Conservation (phyloP, 306 rosid species). For the Castanea sativa region DNA sequence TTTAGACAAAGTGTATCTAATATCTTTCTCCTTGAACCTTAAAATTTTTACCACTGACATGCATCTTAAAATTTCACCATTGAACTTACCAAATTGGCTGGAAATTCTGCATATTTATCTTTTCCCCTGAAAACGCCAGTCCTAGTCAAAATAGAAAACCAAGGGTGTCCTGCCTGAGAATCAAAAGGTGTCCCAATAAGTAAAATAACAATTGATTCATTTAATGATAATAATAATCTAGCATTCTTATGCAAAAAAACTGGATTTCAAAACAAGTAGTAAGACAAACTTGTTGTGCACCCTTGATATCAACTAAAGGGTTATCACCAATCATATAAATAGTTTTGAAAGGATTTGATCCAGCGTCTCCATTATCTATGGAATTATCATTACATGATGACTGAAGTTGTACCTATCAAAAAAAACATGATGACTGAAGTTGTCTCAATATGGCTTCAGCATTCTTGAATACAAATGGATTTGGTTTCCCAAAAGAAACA, state of each 20-base stretch:
- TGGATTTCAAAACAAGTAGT: background rate
- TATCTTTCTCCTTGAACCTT: too few species aligned
- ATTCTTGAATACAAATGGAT: conserved; percentile 74
- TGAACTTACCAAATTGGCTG: conserved; percentile 53
- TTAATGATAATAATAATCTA: background rate
- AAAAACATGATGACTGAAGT: too few species aligned
- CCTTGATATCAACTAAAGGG: conserved; percentile 81
- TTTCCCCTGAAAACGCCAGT: conserved; percentile 88
- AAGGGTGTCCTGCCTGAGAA: conserved; percentile 82
- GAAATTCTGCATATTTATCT: conserved; percentile 56
- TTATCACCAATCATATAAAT: conserved; percentile 95
- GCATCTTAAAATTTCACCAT: conserved; percentile 1
- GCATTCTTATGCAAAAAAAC: background rate
- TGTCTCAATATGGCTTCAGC: conserved; percentile 60
- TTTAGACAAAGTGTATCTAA: too few species aligned
- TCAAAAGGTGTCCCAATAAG: background rate
- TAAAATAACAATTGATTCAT: conserved; percentile 4
- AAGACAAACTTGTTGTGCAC: conserved; percentile 63
- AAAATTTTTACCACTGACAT: background rate
- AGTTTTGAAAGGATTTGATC: conserved; percentile 38
- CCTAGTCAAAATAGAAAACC: conserved; percentile 95
- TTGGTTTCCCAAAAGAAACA: conserved; percentile 77
- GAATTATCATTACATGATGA: conserved; percentile 15
- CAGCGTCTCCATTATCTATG: conserved; percentile 25
- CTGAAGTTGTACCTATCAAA: conserved; percentile 24